Evolutionary conservation across 768 basidiomycete species (phyloP), one percentile per base, ranked within the genome.

Genomic region (Mycena amicta): DNA sequence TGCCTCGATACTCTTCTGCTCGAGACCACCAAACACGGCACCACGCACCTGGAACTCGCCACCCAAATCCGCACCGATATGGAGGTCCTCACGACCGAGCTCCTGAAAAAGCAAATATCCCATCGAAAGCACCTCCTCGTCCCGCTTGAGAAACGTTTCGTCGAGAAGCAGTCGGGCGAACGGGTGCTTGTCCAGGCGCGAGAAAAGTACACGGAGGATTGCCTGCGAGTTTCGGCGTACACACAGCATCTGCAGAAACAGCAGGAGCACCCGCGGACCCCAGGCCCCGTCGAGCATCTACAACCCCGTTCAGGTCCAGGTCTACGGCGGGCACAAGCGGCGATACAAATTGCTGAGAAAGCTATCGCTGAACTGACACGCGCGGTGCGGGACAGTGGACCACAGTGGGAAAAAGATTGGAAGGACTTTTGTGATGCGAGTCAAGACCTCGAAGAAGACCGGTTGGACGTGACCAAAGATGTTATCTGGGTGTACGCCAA

Each of bases 401-500:
- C 43, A 8, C 13, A 45, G 43, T 98, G 96, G 97, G 94, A 97
- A 68, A 80, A 82, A 61, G 89, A 92, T 59, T 99, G 97, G 97
- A 96, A 93, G 71, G 78, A 77, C 4, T 98, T 96, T 74, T 95
- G 93, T 68, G 97, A 99, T 72, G 83, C 83, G 28, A 92, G 92
- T 58, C 97, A 99, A 73, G 97, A 98, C 75, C 75, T 97, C 53
- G 97, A 99, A 68, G 95, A 98, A 66, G 89, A 95, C 59, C 83
- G 97, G 20, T 74, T 95, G 71, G 93, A 95, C 59, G 92, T 96
- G 70, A 87, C 90, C 79, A 98, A 96, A 75, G 93, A 95, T 69
- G 92, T 92, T 64, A 80, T 97, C 71, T 99, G 97, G 96, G 84
- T 86, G 16, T 98, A 93, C 71, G 95, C 96, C 0, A 98, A 99